Evolutionary conservation across 2,329 filamentous ascomycete species (phyloP).

Genomic region (Neopestalotiopsis clavispora): DNA sequence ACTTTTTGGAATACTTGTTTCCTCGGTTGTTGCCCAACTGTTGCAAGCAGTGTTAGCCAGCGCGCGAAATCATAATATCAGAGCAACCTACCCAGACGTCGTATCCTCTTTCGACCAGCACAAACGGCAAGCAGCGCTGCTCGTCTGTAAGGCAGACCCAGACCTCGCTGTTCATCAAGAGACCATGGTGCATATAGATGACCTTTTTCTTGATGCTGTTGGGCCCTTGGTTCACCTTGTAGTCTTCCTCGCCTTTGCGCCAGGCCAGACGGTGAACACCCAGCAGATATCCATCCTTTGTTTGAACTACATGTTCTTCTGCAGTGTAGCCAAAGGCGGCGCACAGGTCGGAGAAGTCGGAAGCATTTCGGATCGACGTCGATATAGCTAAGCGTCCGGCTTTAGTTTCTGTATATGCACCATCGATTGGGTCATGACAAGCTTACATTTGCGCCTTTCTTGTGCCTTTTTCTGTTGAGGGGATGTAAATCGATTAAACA

Average conservation of each 20-base stretch:
- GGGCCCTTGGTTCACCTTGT: conserved; percentile 74
- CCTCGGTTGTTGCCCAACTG: conserved; percentile 95
- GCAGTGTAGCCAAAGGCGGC: conserved; percentile 88
- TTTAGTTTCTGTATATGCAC: neutral
- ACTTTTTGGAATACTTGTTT: conserved; percentile 99
- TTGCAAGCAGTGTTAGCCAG: neutral
- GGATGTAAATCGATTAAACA: conserved; percentile 81
- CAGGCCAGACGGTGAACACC: conserved; percentile 88
- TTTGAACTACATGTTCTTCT: conserved; percentile 96
- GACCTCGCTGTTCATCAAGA: conserved; percentile 98
- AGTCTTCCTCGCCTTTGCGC: conserved; percentile 80
- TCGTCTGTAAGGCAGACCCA: conserved; percentile 94
- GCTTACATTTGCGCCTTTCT: conserved; percentile 67
- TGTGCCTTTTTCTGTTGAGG: conserved; percentile 71
- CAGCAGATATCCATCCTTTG: conserved; percentile 89
- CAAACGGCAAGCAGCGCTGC: conserved; percentile 85
- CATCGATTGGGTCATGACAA: conserved; percentile 25
- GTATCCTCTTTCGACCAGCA: conserved; percentile 86
- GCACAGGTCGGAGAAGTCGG: conserved; percentile 95
- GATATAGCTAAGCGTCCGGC: conserved; percentile 61
- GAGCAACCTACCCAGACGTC: conserved; percentile 82
- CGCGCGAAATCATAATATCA: neutral
- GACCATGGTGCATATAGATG: conserved; percentile 91
- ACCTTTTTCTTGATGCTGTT: conserved; percentile 79
- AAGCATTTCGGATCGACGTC: conserved; percentile 79